Percentiles rank a stretch among this genome's conserved stretches.
Conservation (phyloP, 2,329 filamentous ascomycete genomes). For the Verticillium dahliae region DNA sequence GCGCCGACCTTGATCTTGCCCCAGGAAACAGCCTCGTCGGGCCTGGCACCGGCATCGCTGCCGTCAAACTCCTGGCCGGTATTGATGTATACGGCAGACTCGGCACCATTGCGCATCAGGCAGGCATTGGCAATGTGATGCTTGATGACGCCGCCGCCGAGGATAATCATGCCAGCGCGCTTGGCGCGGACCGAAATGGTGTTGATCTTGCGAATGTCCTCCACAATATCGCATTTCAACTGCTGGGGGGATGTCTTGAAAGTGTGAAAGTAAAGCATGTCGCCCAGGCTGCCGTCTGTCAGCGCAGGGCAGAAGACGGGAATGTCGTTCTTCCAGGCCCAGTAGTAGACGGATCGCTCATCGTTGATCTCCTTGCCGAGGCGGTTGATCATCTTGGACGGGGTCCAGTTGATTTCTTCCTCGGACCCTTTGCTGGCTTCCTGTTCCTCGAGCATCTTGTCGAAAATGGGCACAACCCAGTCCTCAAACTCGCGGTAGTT, state of each 20-base stretch:
- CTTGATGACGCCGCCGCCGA: constrained; percentile 93
- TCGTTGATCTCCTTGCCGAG: constrained; percentile 93
- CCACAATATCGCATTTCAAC: constrained; percentile 82
- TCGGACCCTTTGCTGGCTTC: constrained; percentile 64
- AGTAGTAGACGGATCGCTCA: constrained; percentile 88
- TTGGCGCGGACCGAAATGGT: constrained; percentile 83
- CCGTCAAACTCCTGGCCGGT: constrained; percentile 97
- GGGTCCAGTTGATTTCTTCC: constrained; percentile 80
- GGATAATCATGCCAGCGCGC: constrained; percentile 87
- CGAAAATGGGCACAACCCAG: constrained; percentile 94
- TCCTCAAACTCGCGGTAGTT: constrained; percentile 98
- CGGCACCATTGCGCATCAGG: constrained; percentile 94
- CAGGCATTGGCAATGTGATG: constrained; percentile 98
- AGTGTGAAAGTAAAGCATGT: constrained; percentile 98
- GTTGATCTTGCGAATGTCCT: constrained; percentile 90
- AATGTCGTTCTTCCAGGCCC: constrained; percentile 95
- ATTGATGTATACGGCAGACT: constrained; percentile 96
- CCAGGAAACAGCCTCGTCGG: constrained; percentile 97
- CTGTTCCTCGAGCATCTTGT: constrained; percentile 89
- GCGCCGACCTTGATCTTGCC: constrained; percentile 92
- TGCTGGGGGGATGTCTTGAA: constrained; percentile 81
- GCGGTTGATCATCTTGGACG: constrained; percentile 82
- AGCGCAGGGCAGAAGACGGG: constrained; percentile 95
- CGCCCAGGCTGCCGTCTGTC: constrained; percentile 89
- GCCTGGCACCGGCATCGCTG: constrained; percentile 88